Percentiles rank a stretch among this genome's conserved stretches.
Evolutionary conservation across 768 basidiomycete species (phyloP).

Genomic region (Termitomyces sp.): DNA sequence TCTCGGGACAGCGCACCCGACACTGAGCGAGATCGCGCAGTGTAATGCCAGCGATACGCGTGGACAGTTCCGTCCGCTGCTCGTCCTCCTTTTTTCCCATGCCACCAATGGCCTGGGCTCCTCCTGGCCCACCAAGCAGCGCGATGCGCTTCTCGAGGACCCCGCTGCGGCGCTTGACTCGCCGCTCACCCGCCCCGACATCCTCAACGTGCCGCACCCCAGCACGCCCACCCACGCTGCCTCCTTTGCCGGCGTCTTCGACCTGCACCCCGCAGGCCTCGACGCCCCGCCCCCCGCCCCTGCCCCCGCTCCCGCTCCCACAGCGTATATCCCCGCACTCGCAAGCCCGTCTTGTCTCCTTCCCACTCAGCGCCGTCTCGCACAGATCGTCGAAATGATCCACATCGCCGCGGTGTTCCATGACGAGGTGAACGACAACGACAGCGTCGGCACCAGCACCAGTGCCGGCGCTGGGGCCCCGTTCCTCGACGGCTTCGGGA

Average conservation of each 20-base stretch:
- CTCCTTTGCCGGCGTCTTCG: slow-evolving; percentile 59
- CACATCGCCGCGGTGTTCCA: slow-evolving; percentile 93
- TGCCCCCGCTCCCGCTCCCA: slow-evolving; percentile 2
- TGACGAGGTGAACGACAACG: slow-evolving; percentile 80
- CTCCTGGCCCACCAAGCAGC: slow-evolving; percentile 54
- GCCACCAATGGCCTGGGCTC: slow-evolving; percentile 68
- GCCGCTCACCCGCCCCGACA: slow-evolving; percentile 73
- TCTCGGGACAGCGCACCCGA: slow-evolving; percentile 85
- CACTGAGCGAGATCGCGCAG: slow-evolving; percentile 80
- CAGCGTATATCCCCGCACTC: slow-evolving; percentile 31
- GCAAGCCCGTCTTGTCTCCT: slow-evolving; percentile 17
- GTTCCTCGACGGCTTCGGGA: slow-evolving; percentile 20
- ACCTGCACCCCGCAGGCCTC: slow-evolving; percentile 37
- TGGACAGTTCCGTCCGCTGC: slow-evolving; percentile 85
- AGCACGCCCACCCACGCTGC: slow-evolving; percentile 73
- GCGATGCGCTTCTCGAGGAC: slow-evolving; percentile 57
- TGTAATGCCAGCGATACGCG: slow-evolving; percentile 90
- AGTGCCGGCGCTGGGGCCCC: too few relatives aligned
- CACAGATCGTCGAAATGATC: slow-evolving; percentile 97
- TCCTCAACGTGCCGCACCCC: slow-evolving; percentile 90
- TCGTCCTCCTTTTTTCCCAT: slow-evolving; percentile 87
- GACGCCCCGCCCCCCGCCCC: slow-evolving; percentile 19
- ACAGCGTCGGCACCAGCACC: slow-evolving; percentile 50
- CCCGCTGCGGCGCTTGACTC: slow-evolving; percentile 58
- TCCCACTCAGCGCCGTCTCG: slow-evolving; percentile 87